Evolutionary conservation across 345 rosid species (phyloP), one percentile per base, ranked within the genome.

Genomic region (Diplotaxis tenuifolia): DNA sequence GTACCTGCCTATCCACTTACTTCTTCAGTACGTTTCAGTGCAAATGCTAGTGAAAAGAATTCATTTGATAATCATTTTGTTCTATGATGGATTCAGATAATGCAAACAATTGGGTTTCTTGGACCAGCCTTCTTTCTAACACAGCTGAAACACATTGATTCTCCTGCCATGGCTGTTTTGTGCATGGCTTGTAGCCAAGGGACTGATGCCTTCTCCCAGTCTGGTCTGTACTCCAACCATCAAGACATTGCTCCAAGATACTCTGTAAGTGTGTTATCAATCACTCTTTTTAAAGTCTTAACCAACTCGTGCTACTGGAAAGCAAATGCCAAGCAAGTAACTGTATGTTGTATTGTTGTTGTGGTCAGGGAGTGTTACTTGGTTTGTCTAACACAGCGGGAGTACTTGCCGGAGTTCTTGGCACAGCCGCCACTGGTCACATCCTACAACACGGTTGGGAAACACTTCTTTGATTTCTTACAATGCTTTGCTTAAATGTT

Each of bases 71-170:
- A 38, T 31, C 12, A 0, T 18, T 59, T 19, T 61, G 2, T 60
- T 9, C 10, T 54, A 8, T 62, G 29, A 45, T 70, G 71, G 7
- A 23, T 47, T 34, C 91, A 94, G 98, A 86, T 94, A 62, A 94
- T 94, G 97, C 97, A 94, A 88, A 67, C 96, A 62, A 81, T 91
- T 74, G 98, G 98, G 75, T 94, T 94, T 84, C 90, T 94, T 32
- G 98, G 97, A 71, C 97, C 95, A 68, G 97, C 97, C 49, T 94
- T 94, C 86, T 94, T 91, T 71, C 82, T 94, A 66, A 94, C 96
- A 69, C 98, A 91, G 82, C 77, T 94, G 84, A 91, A 92, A 87
- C 96, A 94, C 76, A 68, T 94, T 45, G 65, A 94, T 74, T 86
- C 96, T 82, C 97, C 98, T 68, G 85, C 95, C 22, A 86, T 91